Evolutionary conservation across 2,329 filamentous ascomycete genomes (phyloP).

Genomic region (Tolypocladium pustulatum): DNA sequence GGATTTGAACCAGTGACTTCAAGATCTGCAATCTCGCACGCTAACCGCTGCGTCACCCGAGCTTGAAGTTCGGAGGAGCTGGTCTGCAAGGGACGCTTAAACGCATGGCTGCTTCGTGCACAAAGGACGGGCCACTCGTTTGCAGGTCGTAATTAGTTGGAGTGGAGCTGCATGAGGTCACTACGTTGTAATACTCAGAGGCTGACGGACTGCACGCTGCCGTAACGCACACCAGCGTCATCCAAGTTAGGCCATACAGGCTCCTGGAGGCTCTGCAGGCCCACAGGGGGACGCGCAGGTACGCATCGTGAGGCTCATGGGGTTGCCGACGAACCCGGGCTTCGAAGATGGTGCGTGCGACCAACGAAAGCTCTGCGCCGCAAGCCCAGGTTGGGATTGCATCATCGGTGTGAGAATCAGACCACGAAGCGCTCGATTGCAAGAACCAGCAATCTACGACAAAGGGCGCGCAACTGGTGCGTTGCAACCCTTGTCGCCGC

Average conservation of each 20-base stretch:
- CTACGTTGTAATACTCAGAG: too few relatives aligned
- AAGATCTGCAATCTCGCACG: slow-evolving; percentile 13
- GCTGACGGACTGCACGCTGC: too few relatives aligned
- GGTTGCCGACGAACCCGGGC: slow-evolving; percentile 7
- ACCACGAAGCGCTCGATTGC: background rate
- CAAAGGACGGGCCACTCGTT: background rate
- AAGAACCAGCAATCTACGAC: background rate
- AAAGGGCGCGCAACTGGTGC: background rate
- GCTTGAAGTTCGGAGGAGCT: background rate
- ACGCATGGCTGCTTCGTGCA: background rate
- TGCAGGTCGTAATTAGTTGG: background rate
- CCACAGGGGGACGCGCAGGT: background rate
- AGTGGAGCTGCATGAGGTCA: background rate
- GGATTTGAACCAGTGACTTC: slow-evolving; percentile 12
- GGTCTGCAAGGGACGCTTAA: background rate
- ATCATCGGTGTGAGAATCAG: background rate
- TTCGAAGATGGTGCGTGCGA: background rate
- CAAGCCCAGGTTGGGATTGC: background rate
- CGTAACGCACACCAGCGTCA: background rate
- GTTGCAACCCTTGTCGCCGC: slow-evolving; percentile 8
- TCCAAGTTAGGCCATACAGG: too few relatives aligned
- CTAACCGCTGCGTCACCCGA: slow-evolving; percentile 12
- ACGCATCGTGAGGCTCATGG: background rate
- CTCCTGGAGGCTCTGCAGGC: background rate
- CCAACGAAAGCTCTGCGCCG: background rate